phyloP scores from a whole-genome alignment of 2,329 filamentous ascomycete species.

The Talaromyces sp. region DNA sequence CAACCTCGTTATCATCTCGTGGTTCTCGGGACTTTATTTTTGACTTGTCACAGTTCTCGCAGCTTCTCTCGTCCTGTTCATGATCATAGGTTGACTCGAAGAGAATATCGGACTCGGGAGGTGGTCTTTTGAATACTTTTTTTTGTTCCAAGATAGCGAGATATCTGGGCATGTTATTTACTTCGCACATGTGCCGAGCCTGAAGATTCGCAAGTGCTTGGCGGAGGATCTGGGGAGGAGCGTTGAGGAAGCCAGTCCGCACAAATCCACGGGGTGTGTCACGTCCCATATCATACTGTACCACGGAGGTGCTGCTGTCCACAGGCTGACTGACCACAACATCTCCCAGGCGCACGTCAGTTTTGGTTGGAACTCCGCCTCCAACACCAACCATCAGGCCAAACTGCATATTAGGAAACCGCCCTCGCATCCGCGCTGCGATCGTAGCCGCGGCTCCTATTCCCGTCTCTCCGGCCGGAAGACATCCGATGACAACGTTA shows the following conservation, averaged over 20 bases:
- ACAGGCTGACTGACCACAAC: slow-evolving; percentile 2
- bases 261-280: background rate
- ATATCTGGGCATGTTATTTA: background rate
- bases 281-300: slow-evolving; percentile 7
- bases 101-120: background rate
- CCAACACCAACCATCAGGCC: slow-evolving; percentile 17
- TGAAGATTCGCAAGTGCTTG: slow-evolving; percentile 3
- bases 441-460: slow-evolving; percentile 14
- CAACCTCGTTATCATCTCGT: background rate
- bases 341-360: slow-evolving; percentile 12
- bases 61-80: background rate
- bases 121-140: background rate
- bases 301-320: background rate
- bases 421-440: slow-evolving; percentile 13
- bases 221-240: slow-evolving; percentile 7
- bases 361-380: slow-evolving; percentile 14
- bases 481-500: slow-evolving; percentile 11
- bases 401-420: slow-evolving; percentile 15
- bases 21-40: background rate
- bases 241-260: slow-evolving; percentile 8
- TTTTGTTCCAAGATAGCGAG: background rate
- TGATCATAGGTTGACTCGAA: background rate
- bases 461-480: slow-evolving; percentile 13
- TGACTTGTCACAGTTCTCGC: background rate
- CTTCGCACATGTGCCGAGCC: background rate